Conservation (phyloP, 306 rosid species). For the Acacia acuminata region DNA sequence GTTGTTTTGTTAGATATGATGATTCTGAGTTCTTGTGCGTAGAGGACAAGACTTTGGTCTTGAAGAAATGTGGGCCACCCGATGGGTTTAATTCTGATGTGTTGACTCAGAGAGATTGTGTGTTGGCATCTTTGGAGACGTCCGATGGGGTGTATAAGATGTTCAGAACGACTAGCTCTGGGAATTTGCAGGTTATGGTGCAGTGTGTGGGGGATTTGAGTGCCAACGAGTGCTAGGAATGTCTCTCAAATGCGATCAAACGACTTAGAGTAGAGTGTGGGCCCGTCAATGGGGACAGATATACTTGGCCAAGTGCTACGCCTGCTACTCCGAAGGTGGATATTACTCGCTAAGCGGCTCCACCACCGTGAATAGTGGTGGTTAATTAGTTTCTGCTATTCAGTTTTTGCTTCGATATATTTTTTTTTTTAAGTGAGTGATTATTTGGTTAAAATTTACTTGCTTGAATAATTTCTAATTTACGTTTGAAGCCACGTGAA, state of each 20-base stretch:
- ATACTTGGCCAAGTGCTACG: conserved; percentile 91
- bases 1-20: conserved; percentile 84
- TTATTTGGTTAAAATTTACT: conserved; percentile 8
- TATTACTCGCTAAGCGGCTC: conserved; percentile 52
- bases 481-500: conserved; percentile 26
- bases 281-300: conserved; percentile 60
- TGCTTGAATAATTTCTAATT: conserved; percentile 15
- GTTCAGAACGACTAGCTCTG: conserved; percentile 41
- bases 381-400: conserved; percentile 19
- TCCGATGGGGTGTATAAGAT: conserved; percentile 41
- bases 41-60: conserved; percentile 78
- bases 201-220: conserved; percentile 94
- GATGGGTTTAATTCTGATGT: conserved; percentile 47
- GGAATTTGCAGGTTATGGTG: conserved; percentile 52
- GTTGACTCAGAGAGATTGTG: conserved; percentile 56
- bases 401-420: neutral
- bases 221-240: conserved; percentile 75
- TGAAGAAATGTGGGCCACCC: conserved; percentile 76
- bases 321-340: conserved; percentile 60
- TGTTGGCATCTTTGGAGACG: conserved; percentile 52
- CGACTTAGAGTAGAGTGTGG: conserved; percentile 75
- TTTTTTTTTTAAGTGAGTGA: no score
- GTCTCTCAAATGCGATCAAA: conserved; percentile 72
- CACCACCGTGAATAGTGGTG: conserved; percentile 37
- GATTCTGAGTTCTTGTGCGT: conserved; percentile 64